Conservation (phyloP, 331 rosid genomes). For the Malus hybrid region DNA sequence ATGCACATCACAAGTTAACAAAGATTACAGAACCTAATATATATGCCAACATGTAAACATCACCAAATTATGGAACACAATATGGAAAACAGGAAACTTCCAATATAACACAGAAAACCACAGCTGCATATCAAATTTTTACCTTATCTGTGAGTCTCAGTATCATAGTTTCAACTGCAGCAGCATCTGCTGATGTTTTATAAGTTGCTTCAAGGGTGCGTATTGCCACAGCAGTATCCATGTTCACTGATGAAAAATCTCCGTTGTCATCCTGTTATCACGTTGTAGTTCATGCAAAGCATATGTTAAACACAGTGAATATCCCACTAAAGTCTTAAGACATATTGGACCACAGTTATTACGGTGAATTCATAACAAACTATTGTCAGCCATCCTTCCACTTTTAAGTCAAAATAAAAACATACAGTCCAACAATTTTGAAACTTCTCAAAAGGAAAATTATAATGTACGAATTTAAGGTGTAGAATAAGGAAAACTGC, state of each 20-base stretch:
- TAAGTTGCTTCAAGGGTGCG: slow-evolving; percentile 97
- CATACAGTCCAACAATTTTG: neutral
- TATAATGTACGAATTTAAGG: neutral
- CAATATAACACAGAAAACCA: neutral
- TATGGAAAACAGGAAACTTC: neutral
- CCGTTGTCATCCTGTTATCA: slow-evolving; percentile 84
- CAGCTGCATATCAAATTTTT: neutral
- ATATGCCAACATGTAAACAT: neutral
- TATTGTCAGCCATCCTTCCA: neutral
- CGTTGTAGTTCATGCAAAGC: slow-evolving; percentile 8
- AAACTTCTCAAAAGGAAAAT: neutral
- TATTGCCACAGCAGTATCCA: slow-evolving; percentile 99
- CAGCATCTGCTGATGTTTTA: slow-evolving; percentile 94
- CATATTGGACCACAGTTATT: neutral
- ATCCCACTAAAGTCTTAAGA: neutral
- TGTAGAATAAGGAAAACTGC: neutral
- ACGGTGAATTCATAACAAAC: no score
- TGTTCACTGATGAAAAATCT: slow-evolving; percentile 87
- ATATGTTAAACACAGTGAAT: neutral
- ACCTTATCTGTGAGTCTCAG: slow-evolving; percentile 84
- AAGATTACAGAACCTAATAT: slow-evolving; percentile 8
- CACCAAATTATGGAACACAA: neutral
- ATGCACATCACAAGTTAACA: slow-evolving; percentile 10
- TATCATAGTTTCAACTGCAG: slow-evolving; percentile 85
- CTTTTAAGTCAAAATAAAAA: neutral